Base-by-base conservation (phyloP, 139 green algal species). In the Raphidocelis subcapitata region DNA sequence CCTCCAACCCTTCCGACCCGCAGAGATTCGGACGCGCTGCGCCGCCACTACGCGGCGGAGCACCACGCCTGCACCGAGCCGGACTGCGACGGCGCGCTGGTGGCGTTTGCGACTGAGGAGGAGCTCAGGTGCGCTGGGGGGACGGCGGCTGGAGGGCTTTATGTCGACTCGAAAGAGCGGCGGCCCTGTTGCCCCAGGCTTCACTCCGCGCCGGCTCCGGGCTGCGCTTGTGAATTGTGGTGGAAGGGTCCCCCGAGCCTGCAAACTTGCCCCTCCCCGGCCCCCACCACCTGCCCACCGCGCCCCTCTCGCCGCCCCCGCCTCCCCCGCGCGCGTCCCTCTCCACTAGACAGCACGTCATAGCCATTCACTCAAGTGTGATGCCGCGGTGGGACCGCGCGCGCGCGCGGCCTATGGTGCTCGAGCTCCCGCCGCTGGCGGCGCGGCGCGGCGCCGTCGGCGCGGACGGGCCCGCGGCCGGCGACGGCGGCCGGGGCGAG, bases 341-440 rank as follows among this genome's bases (percentile, higher is more conserved):
- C 12, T 49, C 41, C 41, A 49, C 41, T 8, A 37, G 21, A 24
- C 16, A 35, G 37, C 79, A 79, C 71, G 66, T 63, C 31, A 23
- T 59, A 5, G 54, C 79, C 57, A 59, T 64, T 10, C 79, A 85
- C 59, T 65, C 57, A 1, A 55, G n/a, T 29, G 29, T 62, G 52
- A 92, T 92, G 87, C 87, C 84, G 3, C 77, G 87, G 14, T 92
- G 77, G 77, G 74, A 92, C 59, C 51, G 57, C 41, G 72, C 66
- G 2, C 52, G 74, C 5, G 84, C 85, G 0, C 81, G 87, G 26
- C 77, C 81, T 16, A 37, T 92, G 51, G 68, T 83, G 23, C 65
- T 92, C 5, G 81, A 91, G 16, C 31, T 29, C 36, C 37, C 32
- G 20, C 69, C 28, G 33, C 32, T 3, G n/a, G n/a, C n/a, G n/a